Base-by-base conservation (phyloP, 2,329 filamentous ascomycete species). In the Dothistroma septosporum region DNA sequence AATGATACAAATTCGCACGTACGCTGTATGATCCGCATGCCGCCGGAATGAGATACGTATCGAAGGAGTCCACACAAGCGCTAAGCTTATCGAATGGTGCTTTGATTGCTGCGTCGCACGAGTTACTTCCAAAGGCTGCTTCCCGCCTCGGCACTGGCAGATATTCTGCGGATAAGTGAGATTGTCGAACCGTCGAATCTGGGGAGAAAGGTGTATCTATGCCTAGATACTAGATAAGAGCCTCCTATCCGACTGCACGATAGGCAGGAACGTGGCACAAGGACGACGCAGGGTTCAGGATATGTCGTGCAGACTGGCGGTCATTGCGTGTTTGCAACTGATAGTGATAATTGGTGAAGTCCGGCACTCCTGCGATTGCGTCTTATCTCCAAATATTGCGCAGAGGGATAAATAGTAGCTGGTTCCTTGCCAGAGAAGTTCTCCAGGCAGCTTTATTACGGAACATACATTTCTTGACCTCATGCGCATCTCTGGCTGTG, bases 181-280 rank as follows among this genome's bases (percentile, higher is more conserved):
- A 53, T 53, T 31, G 49, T 54, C 48, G 55, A 56, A 46, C 48
- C 47, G 49, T 54, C 48, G 55, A 56, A 46, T 53, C 47, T 56
- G 59, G 54, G 53, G 53, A 47, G 58, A 50, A 47, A 56, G 22
- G 22, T 16, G 35, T 33, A 53, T 47, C 46, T 48, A 24, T 48
- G 24, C 28, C 19, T 46, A 53, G 54, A 49, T 54, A 54, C 31
- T 35, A 61, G 59, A 61, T 60, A 60, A 60, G 58, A 53, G 50
- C 35, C 46, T 41, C 22, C 46, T 32, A 8, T 52, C 53, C 19
- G 2, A 33, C 14, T 54, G 32, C 48, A 31, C 37, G 59, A 61
- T 57, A 61, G 59, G 59, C 59, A 58, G 49, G 59, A 37, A 57
- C 59, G 46, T 50, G 52, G 55, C 55, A 57, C 59, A 35, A 47